A percentile compares a stretch with the other conserved stretches of the same genome.
Conservation (phyloP, 176 grass and related monocot species). For the Oryza glaberrima region DNA sequence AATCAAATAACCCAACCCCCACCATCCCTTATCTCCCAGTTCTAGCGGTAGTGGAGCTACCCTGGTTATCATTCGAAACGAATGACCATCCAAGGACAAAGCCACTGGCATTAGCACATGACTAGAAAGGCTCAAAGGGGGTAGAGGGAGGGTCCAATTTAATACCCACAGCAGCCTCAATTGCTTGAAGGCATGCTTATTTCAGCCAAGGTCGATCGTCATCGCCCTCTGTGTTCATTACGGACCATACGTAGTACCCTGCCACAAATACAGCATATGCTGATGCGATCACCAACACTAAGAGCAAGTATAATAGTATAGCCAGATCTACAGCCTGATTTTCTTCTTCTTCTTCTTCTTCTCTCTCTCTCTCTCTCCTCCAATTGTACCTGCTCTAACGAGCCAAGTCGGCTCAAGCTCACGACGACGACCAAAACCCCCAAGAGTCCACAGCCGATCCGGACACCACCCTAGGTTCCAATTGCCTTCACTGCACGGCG, state of each 20-base stretch:
- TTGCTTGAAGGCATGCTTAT: conserved; percentile 11
- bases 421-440: background rate
- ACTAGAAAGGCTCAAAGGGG: background rate
- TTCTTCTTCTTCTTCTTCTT: too few species aligned
- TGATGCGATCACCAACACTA: background rate
- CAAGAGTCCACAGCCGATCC: background rate
- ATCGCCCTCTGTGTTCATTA: background rate
- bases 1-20: conserved; percentile 29
- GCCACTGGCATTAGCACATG: background rate
- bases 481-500: background rate
- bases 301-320: too few species aligned
- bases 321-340: too few species aligned
- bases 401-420: background rate
- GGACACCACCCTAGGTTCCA: conserved; percentile 2
- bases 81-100: conserved; percentile 44
- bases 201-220: conserved; percentile 39
- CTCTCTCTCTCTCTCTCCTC: too few species aligned
- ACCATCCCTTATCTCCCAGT: conserved; percentile 10
- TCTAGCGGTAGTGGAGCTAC: background rate
- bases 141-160: background rate
- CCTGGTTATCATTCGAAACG: conserved; percentile 36
- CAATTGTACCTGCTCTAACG: too few species aligned
- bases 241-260: background rate
- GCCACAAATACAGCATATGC: background rate
- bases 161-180: conserved; percentile 8